Conservation (phyloP, 768 basidiomycete species). For the Leccinum truebloodii region DNA sequence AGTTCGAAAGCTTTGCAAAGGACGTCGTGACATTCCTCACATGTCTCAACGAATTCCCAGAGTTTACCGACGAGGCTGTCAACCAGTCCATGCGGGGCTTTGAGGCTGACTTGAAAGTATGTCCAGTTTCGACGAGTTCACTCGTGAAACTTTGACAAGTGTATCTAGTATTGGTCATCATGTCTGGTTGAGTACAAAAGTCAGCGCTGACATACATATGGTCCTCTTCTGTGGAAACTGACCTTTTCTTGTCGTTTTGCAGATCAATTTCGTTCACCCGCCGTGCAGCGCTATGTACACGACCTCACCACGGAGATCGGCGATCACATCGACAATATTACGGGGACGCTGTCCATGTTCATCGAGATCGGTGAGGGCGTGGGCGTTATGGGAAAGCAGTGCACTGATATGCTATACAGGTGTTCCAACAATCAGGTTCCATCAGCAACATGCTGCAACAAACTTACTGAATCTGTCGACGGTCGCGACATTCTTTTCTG, state of each 20-base stretch:
- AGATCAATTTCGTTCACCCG: conserved; percentile 54
- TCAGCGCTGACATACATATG: conserved; percentile 20
- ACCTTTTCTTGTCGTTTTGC: conserved; percentile 4
- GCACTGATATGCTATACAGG: conserved; percentile 38
- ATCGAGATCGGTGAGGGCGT: conserved; percentile 50
- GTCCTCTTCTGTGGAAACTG: conserved; percentile 7
- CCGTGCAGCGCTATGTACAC: conserved; percentile 57
- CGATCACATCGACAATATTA: conserved; percentile 54
- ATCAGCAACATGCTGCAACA: conserved; percentile 51
- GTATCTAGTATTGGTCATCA: conserved; percentile 52
- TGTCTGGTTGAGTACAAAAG: conserved; percentile 51
- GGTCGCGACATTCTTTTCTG: conserved; percentile 56
- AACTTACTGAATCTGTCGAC: conserved; percentile 54
- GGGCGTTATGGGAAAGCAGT: conserved; percentile 19
- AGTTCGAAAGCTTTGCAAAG: conserved; percentile 46
- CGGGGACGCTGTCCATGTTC: conserved; percentile 50
- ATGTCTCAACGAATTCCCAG: conserved; percentile 56
- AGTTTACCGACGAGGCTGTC: conserved; percentile 54
- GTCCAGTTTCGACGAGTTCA: conserved; percentile 10
- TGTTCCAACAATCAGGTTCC: conserved; percentile 56
- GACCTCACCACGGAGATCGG: conserved; percentile 53
- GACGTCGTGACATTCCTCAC: conserved; percentile 55
- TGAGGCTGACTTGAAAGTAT: conserved; percentile 51
- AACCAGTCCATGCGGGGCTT: conserved; percentile 51
- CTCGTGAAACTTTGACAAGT: conserved; percentile 13